Conservation (phyloP, 2,329 filamentous ascomycete genomes). For the Penicillium sumatraense region DNA sequence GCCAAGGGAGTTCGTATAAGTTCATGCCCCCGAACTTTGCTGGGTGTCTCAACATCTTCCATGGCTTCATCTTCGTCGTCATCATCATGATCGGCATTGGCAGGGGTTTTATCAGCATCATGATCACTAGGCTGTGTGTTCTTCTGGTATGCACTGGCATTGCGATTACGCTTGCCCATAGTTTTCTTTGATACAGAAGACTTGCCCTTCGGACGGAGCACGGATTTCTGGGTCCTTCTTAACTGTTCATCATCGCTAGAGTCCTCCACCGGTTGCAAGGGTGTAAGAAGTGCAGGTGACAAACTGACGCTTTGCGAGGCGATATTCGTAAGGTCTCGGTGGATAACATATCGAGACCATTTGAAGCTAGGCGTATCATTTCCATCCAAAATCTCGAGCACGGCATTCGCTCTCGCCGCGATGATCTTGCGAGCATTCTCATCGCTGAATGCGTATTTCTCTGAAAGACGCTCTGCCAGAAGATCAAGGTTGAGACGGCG, state of each 20-base stretch:
- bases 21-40: constrained; percentile 28
- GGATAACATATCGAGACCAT: constrained; percentile 48
- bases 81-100: constrained; percentile 29
- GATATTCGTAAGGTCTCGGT: constrained; percentile 44
- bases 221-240: constrained; percentile 46
- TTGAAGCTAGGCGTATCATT: constrained; percentile 40
- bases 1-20: constrained; percentile 28
- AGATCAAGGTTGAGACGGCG: constrained; percentile 45
- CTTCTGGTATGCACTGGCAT: constrained; percentile 28
- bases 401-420: constrained; percentile 33
- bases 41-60: constrained; percentile 27
- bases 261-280: constrained; percentile 39
- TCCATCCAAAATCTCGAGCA: constrained; percentile 44
- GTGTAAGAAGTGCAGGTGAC: constrained; percentile 37
- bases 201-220: constrained; percentile 49
- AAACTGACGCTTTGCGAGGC: constrained; percentile 31
- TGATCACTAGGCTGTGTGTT: constrained; percentile 36
- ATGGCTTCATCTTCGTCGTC: constrained; percentile 24
- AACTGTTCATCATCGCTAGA: constrained; percentile 39
- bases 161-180: constrained; percentile 47
- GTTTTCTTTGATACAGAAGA: constrained; percentile 44
- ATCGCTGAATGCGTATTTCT: constrained; percentile 33
- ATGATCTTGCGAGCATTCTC: constrained; percentile 45
- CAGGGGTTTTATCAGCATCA: constrained; percentile 42
- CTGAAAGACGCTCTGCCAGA: constrained; percentile 36